Evolutionary conservation across 2,329 filamentous ascomycete genomes (phyloP), one percentile per base, ranked within the genome.

Genomic region (Ophiostoma sp.): DNA sequence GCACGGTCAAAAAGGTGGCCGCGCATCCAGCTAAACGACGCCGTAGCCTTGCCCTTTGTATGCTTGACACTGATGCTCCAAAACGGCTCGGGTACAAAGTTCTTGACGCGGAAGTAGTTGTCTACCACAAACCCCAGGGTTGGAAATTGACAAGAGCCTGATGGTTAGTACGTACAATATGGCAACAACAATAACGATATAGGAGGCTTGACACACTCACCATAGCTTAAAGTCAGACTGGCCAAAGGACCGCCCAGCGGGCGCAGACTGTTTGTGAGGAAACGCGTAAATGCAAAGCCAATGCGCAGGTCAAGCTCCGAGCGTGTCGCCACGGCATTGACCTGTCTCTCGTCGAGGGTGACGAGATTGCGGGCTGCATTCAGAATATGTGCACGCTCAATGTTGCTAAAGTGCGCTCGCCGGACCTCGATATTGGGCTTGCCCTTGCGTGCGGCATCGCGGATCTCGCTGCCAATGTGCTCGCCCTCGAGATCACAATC

Each of bases 401-500:
- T 94, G 76, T 99, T 99, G 81, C 92, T 98, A 79, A 99, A 99
- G 70, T 83, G 89, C 14, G 95, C 95, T 74, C 95, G 85, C 75
- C 92, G 95, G 69, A 97, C 86, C 70, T 92, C 84, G 58, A 99
- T 87, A 1, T 81, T 81, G 9, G 83, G 78, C 72, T 97, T 98
- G 9, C 86, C 89, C 74, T 87, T 87, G 64, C 83, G 81, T 5
- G 95, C 95, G 69, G 94, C 89, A 66, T 90, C 85, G 62, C 92
- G 88, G 70, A 99, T 94, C 77, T 99, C 94, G 52, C 90, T 85
- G 6, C 95, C 95, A 73, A 99, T 99, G 76, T 98, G 91, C 77
- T 99, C 95, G 47, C 95, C 95, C 82, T 99, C 95, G 68, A 93
- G 88, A 82, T 99, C 95, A 78, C 95, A 98, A 83, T 99, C 95